Base-by-base conservation (phyloP, 202 grass and related monocot species). In the Eragrostis tef region DNA sequence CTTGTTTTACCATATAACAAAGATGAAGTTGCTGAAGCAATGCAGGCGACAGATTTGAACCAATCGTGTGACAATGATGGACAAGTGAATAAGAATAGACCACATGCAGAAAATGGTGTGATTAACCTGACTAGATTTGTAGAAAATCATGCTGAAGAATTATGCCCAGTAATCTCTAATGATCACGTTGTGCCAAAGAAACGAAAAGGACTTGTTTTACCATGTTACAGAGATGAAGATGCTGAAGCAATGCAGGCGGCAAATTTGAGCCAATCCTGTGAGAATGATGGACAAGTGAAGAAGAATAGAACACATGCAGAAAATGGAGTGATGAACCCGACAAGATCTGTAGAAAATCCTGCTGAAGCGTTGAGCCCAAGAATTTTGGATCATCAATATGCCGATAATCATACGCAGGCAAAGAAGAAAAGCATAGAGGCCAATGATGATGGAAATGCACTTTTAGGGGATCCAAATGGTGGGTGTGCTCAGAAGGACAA, bases 161-260 rank as follows among this genome's bases (percentile, higher is more conserved):
- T 65, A 16, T 0, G 34, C 34, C 15, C 58, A 43, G 54, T 31
- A 71, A 71, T 51, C 63, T 67, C 71, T 11, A 57, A 66, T 66
- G 11, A 62, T 64, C 48, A 1, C n/a, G 41, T n/a, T 5, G 11
- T 51, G 51, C 24, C 22, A 20, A 85, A 77, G 75, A 51, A 67
- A 62, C 67, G 46, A 73, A 77, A 74, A 61, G 34, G 34, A 39
- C 75, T n/a, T 39, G 29, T 74, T 71, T 75, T 87, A 73, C 27
- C 42, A 11, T 31, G 42, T 57, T 41, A 73, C 15, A 27, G 78
- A 53, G 43, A 74, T 48, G 64, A 85, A 64, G 62, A 81, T 47
- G 60, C 43, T 15, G 24, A 77, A 26, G n/a, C 26, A 14, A 77
- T 62, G 21, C 44, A 59, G 57, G 47, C 27, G 64, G 15, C 47